Conservation (phyloP, 2,329 filamentous ascomycete species). For the Fusarium sp. region DNA sequence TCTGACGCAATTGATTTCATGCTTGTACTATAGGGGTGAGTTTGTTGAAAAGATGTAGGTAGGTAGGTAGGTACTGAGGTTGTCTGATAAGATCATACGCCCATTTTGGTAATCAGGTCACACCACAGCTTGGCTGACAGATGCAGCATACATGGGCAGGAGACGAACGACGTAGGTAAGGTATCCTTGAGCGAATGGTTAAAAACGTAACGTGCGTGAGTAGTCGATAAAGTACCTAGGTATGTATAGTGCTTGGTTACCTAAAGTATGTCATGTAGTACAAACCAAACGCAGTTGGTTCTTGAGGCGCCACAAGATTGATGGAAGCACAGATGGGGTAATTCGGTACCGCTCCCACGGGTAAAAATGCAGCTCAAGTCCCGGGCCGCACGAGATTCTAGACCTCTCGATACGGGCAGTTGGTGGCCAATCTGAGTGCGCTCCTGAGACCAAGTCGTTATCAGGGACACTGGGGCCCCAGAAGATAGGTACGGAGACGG, state of each 20-base stretch:
- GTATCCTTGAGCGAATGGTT: background rate
- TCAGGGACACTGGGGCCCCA: slow-evolving; percentile 30
- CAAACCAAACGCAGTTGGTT: background rate
- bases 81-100: too few relatives aligned
- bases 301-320: slow-evolving; percentile 6
- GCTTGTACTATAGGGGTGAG: too few relatives aligned
- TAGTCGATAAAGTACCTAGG: slow-evolving; percentile 9
- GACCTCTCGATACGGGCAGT: slow-evolving; percentile 8
- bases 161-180: background rate
- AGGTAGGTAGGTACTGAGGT: too few relatives aligned
- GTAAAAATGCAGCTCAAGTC: slow-evolving; percentile 17
- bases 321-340: slow-evolving; percentile 28
- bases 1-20: background rate
- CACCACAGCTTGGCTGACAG: background rate
- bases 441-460: slow-evolving; percentile 16
- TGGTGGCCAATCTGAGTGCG: slow-evolving; percentile 27
- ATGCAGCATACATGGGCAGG: background rate
- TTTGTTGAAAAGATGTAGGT: background rate
- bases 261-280: background rate
- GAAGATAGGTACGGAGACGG: slow-evolving; percentile 19
- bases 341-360: slow-evolving; percentile 16
- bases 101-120: background rate
- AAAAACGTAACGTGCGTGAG: background rate
- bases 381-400: slow-evolving; percentile 9
- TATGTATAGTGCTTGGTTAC: background rate